A percentile compares a stretch with the other conserved stretches of the same genome.
Conservation (phyloP, 2,329 filamentous ascomycete species). For the Fusarium pininemorale region DNA sequence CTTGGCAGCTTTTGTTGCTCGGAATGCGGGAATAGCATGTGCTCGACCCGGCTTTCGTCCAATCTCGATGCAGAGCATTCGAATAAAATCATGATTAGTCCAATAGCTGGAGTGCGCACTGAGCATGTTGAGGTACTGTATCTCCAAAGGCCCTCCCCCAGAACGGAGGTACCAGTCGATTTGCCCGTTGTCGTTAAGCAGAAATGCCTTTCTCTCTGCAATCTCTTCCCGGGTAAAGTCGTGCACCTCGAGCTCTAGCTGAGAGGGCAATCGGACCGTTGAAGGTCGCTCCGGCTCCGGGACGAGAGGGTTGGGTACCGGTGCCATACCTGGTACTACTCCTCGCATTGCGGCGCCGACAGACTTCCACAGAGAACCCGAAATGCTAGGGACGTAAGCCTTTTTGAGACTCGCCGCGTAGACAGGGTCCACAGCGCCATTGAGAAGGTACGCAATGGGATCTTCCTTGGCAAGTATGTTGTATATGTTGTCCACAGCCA, state of each 20-base stretch:
- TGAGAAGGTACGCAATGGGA: conserved; percentile 90
- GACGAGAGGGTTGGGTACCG: conserved; percentile 43
- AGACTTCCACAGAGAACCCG: conserved; percentile 70
- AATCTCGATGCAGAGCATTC: conserved; percentile 88
- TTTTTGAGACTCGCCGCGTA: conserved; percentile 81
- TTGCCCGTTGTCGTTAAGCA: conserved; percentile 96
- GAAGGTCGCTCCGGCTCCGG: conserved; percentile 49
- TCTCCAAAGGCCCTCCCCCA: conserved; percentile 86
- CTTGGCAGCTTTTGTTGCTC: conserved; percentile 64
- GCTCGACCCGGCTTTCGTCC: conserved; percentile 76
- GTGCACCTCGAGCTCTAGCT: conserved; percentile 93
- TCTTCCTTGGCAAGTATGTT: conserved; percentile 80
- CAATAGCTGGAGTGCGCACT: conserved; percentile 96
- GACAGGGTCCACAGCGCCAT: conserved; percentile 83
- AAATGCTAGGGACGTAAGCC: conserved; percentile 80
- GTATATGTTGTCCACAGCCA: conserved; percentile 96
- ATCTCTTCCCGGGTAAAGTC: conserved; percentile 93
- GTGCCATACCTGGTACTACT: conserved; percentile 64
- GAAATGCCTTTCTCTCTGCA: conserved; percentile 84
- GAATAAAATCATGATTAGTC: conserved; percentile 86
- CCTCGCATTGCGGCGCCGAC: conserved; percentile 70
- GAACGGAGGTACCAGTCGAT: conserved; percentile 90
- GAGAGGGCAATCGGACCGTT: conserved; percentile 63
- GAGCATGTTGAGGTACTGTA: conserved; percentile 97
- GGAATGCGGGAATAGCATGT: conserved; percentile 65